Percentiles rank a stretch among this genome's conserved stretches.
Conservation (phyloP, 2,329 filamentous ascomycete genomes). For the Aureobasidium leucospermi region DNA sequence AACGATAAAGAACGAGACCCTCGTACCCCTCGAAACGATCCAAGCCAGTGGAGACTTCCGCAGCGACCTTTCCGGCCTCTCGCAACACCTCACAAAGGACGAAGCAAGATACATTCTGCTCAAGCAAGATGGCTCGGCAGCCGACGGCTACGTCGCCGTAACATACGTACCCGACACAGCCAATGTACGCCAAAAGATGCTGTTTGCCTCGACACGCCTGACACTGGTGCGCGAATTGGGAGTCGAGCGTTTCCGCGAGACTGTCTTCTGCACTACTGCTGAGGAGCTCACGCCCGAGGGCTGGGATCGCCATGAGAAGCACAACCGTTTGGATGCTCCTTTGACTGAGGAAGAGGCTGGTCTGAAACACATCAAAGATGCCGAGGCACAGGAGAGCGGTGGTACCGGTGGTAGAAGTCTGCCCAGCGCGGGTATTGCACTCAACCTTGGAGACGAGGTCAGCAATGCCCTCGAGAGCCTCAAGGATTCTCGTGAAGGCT, state of each 20-base stretch:
- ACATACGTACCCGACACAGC: conserved; percentile 75
- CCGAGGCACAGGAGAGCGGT: conserved; percentile 66
- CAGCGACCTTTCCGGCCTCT: conserved; percentile 54
- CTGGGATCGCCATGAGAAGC: conserved; percentile 65
- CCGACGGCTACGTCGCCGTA: conserved; percentile 53
- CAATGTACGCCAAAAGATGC: conserved; percentile 77
- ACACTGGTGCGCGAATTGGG: conserved; percentile 71
- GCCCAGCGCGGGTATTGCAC: conserved; percentile 39
- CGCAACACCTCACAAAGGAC: conserved; percentile 57
- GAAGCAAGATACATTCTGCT: conserved; percentile 69
- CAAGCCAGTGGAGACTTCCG: conserved; percentile 32
- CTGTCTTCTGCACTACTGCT: conserved; percentile 62
- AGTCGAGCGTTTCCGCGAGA: conserved; percentile 69
- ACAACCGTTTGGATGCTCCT: conserved; percentile 55
- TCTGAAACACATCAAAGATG: conserved; percentile 64
- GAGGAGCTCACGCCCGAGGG: conserved; percentile 63
- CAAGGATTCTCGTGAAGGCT: conserved; percentile 42
- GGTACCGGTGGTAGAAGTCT: conserved; percentile 54
- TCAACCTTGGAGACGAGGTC: conserved; percentile 55
- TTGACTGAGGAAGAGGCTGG: conserved; percentile 71
- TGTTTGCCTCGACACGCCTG: conserved; percentile 71
- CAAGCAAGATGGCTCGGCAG: conserved; percentile 40
- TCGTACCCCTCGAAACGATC: conserved; percentile 55
- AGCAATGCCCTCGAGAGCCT: conserved; percentile 56
- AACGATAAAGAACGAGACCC: conserved; percentile 61